A percentile compares a stretch with the other conserved stretches of the same genome.
Evolutionary conservation across 129 eudicot species (phyloP).

Genomic region (Flaveria bidentis): DNA sequence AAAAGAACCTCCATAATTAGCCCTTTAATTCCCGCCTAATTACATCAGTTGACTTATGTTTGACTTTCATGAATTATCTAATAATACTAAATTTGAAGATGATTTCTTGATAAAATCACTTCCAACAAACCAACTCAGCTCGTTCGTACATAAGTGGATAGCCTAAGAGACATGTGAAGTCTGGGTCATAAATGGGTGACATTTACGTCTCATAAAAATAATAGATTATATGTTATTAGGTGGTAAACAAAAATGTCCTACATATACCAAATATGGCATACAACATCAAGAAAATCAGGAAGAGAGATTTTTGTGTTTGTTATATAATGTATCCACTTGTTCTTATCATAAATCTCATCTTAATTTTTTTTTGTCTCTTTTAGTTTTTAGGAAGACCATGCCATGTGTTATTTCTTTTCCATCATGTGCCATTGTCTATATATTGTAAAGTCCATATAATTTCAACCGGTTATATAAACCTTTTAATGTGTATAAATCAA

Average conservation of each 20-base stretch:
- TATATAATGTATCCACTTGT: not conserved
- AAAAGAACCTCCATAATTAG: too few species aligned
- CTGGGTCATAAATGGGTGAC: not conserved
- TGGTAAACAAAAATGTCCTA: not conserved
- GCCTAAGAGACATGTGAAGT: not conserved
- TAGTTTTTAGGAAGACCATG: not conserved
- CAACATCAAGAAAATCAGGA: not conserved
- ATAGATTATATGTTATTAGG: not conserved
- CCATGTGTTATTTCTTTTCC: not conserved
- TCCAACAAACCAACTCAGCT: too few species aligned
- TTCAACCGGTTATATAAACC: not conserved
- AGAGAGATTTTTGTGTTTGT: not conserved
- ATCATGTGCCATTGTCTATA: not conserved
- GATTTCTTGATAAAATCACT: too few species aligned
- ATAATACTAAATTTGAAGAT: too few species aligned
- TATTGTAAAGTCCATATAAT: not conserved
- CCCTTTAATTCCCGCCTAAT: too few species aligned
- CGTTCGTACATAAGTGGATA: not conserved
- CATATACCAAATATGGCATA: not conserved
- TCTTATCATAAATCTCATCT: not conserved
- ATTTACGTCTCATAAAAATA: not conserved
- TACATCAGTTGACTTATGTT: too few species aligned
- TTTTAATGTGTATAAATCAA: too few species aligned
- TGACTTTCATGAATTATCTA: too few species aligned
- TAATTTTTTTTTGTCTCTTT: not conserved